phyloP scores from a whole-genome alignment of 1,139 yeast genomes.

The Zygosaccharomyces pseudobailii region DNA sequence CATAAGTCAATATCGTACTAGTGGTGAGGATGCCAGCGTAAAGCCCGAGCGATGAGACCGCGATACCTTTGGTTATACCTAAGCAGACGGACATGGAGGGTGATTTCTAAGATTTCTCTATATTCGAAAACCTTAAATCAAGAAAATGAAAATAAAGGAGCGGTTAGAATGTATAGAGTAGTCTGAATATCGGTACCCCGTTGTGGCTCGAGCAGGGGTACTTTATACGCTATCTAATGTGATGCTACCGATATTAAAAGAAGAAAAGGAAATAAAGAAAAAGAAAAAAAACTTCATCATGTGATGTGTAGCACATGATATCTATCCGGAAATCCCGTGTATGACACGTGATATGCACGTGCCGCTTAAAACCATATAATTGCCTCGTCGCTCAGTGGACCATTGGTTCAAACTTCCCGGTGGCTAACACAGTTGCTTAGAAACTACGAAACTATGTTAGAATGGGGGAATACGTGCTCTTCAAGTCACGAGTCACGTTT shows the following conservation, averaged over 20 bases:
- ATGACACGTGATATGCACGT: background rate
- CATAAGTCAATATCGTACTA: constrained; percentile 49
- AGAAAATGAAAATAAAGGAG: background rate
- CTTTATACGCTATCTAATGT: background rate
- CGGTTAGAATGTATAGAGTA: background rate
- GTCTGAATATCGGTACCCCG: background rate
- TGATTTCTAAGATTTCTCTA: background rate
- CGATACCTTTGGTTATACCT: constrained; percentile 43
- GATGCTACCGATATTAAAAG: background rate
- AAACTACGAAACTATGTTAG: too few species aligned
- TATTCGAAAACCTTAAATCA: background rate
- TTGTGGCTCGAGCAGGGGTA: background rate
- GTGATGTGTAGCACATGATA: background rate
- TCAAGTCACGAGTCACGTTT: too few species aligned
- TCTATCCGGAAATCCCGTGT: background rate
- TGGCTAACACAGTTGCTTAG: too few species aligned
- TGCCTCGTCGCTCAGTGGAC: too few species aligned
- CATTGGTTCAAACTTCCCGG: too few species aligned
- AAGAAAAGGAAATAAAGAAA: background rate
- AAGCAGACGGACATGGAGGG: constrained; percentile 27
- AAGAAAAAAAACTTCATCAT: background rate
- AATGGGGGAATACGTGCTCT: too few species aligned
- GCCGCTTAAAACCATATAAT: background rate
- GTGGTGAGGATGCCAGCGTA: constrained; percentile 95
- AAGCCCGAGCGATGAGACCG: constrained; percentile 84